Conservation (phyloP, 129 eudicot species). For the Flaveria ramosissima region DNA sequence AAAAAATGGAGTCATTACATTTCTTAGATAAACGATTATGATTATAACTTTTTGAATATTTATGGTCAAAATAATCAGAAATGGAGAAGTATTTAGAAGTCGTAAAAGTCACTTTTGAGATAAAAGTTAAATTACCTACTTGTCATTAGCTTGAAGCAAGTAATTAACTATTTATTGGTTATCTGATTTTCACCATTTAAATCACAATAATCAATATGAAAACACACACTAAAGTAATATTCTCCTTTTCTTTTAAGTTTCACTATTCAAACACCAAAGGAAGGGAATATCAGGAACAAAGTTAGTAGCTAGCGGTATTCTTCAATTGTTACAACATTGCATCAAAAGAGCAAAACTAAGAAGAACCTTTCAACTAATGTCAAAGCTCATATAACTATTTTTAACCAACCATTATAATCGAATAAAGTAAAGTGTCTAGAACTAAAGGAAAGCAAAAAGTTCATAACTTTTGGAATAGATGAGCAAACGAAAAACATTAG, state of each 20-base stretch:
- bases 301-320: neutral
- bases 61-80: neutral
- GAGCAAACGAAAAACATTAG: conserved; percentile 7
- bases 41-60: neutral
- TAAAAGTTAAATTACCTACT: neutral
- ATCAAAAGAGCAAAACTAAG: conserved; percentile 4
- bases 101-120: neutral
- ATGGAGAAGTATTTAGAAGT: neutral
- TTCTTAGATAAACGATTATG: conserved; percentile 10
- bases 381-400: conserved; percentile 4
- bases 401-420: conserved; percentile 8
- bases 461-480: conserved; percentile 9
- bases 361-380: conserved; percentile 13
- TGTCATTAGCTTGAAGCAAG: neutral
- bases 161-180: neutral
- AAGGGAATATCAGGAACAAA: neutral
- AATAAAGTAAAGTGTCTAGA: conserved; percentile 20
- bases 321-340: neutral
- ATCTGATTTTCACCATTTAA: neutral
- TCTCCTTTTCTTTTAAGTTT: neutral
- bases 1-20: conserved; percentile 15
- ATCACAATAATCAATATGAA: neutral
- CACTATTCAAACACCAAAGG: conserved; percentile 5
- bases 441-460: conserved; percentile 15
- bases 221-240: too few relatives aligned